Base-by-base conservation (phyloP, 805 yeast genomes). In the Saccharomycopsis vini region DNA sequence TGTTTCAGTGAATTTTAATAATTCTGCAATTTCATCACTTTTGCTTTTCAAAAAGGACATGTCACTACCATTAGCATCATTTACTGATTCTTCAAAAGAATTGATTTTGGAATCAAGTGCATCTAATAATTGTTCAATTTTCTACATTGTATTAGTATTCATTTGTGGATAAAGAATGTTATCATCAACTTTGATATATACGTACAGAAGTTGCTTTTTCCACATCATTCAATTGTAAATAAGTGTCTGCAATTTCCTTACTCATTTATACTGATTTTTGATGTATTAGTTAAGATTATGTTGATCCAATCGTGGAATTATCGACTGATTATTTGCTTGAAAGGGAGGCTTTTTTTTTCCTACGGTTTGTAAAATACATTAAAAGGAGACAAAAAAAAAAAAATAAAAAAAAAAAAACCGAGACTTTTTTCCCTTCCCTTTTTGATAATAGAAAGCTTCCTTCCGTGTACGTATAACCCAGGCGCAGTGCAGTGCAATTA, bases 221-320 rank as follows among this genome's bases (percentile, higher is more conserved):
- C 2, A 87, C 92, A 46, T 80, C 82, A 43, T 70, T 70, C 36
- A 83, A 60, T 53, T 78, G 72, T 52, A 73, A 67, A 57, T 75
- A 75, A 0, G 85, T 72, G 13, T 76, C 77, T 5, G 75, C 74
- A 41, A 79, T 60, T 42, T 67, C 69, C 16, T 55, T 51, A 5
- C 53, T 53, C 22, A 19, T 29, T 15, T 20, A 9, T 10, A 36
- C 9, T 21, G n/a, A 13, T 15, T 16, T 13, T 13, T 16, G 19
- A n/a, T n/a, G n/a, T n/a, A n/a, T n/a, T n/a, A n/a, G n/a, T n/a
- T n/a, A n/a, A n/a, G n/a, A 10, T 33, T 10, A 33, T 33, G n/a
- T 33, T 19, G 19, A 10, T 28, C 13, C 12, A 28, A 28, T 10
- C 10, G 10, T 28, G 13, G 13, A 28, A 28, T 13, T 10, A 28